phyloP scores from a whole-genome alignment of 1,284 basidiomycete species.

The Entoloma clypeatum region DNA sequence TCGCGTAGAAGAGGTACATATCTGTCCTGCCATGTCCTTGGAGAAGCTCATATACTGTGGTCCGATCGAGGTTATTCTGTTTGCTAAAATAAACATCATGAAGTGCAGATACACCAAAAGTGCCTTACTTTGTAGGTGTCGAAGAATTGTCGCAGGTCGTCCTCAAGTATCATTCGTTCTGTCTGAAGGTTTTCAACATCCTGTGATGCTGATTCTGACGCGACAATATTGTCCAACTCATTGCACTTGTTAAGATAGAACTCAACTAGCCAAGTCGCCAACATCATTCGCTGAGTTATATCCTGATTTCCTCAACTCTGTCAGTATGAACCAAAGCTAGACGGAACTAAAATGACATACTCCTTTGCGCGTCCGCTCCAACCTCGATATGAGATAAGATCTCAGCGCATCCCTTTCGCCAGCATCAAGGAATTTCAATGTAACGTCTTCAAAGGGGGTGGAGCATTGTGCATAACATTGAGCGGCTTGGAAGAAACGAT shows the following conservation, averaged over 20 bases:
- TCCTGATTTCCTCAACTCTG: slow-evolving; percentile 50
- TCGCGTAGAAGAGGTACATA: slow-evolving; percentile 90
- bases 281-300: slow-evolving; percentile 92
- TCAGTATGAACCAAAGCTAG: not conserved
- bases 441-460: slow-evolving; percentile 88
- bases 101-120: slow-evolving; percentile 1
- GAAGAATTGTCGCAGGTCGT: slow-evolving; percentile 90
- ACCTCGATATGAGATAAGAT: slow-evolving; percentile 83
- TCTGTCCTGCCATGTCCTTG: slow-evolving; percentile 91
- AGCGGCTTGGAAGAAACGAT: slow-evolving; percentile 87
- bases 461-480: slow-evolving; percentile 90
- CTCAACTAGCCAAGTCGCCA: slow-evolving; percentile 98
- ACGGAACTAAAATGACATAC: slow-evolving; percentile 42
- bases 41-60: slow-evolving; percentile 89
- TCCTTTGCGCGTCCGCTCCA: slow-evolving; percentile 78
- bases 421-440: slow-evolving; percentile 86
- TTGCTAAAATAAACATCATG: slow-evolving; percentile 2
- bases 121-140: slow-evolving; percentile 81
- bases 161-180: slow-evolving; percentile 84
- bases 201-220: slow-evolving; percentile 78
- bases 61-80: slow-evolving; percentile 78
- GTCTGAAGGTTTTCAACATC: slow-evolving; percentile 84
- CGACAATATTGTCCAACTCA: slow-evolving; percentile 87
- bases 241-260: slow-evolving; percentile 97
- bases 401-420: slow-evolving; percentile 91